These are phyloP conservation scores for Sclerotinia minor DNA, from an alignment of 2,329 filamentous ascomycete species.

Conservation along the genomic window DNA sequence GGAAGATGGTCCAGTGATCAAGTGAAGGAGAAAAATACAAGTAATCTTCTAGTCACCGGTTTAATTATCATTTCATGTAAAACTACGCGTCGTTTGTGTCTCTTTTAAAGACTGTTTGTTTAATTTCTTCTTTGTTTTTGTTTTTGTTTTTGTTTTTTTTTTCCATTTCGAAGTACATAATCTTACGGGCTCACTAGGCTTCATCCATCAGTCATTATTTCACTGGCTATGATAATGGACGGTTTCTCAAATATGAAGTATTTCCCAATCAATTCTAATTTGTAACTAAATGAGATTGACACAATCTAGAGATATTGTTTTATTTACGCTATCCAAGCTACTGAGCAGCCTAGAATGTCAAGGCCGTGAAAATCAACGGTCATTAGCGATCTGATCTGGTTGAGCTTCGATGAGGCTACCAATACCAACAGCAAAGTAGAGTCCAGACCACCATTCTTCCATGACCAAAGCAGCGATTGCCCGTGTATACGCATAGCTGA, in stretches of 20 bases:
- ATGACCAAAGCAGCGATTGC: background rate
- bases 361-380: background rate
- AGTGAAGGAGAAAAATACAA: too few species aligned
- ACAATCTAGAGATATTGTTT: background rate
- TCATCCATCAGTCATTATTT: background rate
- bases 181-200: background rate
- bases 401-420: background rate
- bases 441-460: slow-evolving; percentile 3
- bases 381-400: background rate
- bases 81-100: too few species aligned
- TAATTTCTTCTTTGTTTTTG: too few species aligned
- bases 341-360: background rate
- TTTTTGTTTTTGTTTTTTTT: too few species aligned
- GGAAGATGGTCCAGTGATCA: too few species aligned
- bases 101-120: background rate
- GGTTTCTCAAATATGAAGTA: background rate
- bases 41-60: too few species aligned
- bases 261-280: background rate
- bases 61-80: too few species aligned
- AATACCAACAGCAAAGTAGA: background rate
- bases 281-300: background rate
- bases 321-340: background rate
- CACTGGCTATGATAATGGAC: background rate
- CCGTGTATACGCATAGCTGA: background rate
- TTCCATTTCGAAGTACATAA: background rate